Evolutionary conservation across 208 protist species (phyloP).

Genomic region (Leishmania lainsoni): DNA sequence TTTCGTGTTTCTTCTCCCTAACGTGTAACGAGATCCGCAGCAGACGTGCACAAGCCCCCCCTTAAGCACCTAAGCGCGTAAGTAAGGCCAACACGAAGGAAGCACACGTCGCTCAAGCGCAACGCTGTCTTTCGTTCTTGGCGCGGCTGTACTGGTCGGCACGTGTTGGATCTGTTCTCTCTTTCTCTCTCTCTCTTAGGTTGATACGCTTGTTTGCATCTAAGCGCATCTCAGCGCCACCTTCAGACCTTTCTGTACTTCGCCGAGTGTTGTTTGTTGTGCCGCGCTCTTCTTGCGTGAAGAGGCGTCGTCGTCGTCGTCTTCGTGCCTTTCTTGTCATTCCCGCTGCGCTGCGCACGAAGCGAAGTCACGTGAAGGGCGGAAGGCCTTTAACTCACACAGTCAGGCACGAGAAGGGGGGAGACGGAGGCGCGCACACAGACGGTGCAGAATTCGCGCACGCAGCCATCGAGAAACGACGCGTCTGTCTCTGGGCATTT

Average conservation of each 20-base stretch:
- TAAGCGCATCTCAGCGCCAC: neutral
- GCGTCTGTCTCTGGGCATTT: too few relatives aligned
- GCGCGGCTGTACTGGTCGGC: neutral
- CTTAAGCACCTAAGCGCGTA: neutral
- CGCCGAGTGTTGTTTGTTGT: neutral
- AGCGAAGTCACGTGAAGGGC: neutral
- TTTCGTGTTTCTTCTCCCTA: constrained; percentile 5
- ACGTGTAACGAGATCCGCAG: neutral
- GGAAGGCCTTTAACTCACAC: too few relatives aligned
- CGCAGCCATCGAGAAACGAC: too few relatives aligned
- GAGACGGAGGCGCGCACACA: too few relatives aligned
- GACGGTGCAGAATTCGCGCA: too few relatives aligned
- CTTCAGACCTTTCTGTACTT: neutral
- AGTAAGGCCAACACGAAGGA: too few relatives aligned
- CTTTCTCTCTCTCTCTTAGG: neutral
- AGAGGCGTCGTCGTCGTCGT: neutral
- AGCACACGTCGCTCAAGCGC: neutral
- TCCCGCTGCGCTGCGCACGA: neutral
- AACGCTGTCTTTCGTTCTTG: neutral
- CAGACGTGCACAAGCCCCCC: neutral
- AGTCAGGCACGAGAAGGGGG: too few relatives aligned
- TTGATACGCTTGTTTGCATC: neutral
- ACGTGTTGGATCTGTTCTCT: neutral
- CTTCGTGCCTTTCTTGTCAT: neutral
- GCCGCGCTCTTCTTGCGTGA: neutral